A percentile compares a stretch with the other conserved stretches of the same genome.
Conservation (phyloP, 148 eudicot genomes). For the Camellia sinensis region DNA sequence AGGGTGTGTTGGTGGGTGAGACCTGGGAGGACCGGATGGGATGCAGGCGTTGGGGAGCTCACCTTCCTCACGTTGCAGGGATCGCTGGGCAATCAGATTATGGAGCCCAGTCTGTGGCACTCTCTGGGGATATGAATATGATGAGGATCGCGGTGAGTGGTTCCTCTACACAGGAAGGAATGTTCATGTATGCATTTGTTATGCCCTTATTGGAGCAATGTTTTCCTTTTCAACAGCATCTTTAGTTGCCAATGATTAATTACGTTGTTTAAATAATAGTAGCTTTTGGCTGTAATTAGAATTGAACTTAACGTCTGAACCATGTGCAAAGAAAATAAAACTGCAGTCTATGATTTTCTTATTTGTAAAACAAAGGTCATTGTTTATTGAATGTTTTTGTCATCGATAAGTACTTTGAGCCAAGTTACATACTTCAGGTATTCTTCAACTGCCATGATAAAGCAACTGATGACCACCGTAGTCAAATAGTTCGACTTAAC, state of each 20-base stretch:
- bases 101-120: conserved; percentile 96
- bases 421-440: neutral
- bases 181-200: neutral
- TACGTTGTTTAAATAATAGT: neutral
- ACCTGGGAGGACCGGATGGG: conserved; percentile 80
- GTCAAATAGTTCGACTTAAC: neutral
- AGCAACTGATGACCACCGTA: neutral
- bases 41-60: conserved; percentile 98
- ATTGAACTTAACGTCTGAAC: neutral
- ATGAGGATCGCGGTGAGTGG: conserved; percentile 98
- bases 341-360: neutral
- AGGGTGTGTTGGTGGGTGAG: conserved; percentile 80
- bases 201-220: neutral
- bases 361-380: neutral
- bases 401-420: neutral
- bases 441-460: neutral
- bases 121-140: conserved; percentile 95
- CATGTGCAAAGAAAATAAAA: no score
- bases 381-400: neutral
- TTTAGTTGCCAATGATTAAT: neutral
- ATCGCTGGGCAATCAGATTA: conserved; percentile 71
- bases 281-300: neutral
- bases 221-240: neutral
- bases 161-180: conserved; percentile 95
- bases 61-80: conserved; percentile 90